Base-by-base conservation (phyloP, 1,284 basidiomycete species). In the Ceratobasidium sp. region DNA sequence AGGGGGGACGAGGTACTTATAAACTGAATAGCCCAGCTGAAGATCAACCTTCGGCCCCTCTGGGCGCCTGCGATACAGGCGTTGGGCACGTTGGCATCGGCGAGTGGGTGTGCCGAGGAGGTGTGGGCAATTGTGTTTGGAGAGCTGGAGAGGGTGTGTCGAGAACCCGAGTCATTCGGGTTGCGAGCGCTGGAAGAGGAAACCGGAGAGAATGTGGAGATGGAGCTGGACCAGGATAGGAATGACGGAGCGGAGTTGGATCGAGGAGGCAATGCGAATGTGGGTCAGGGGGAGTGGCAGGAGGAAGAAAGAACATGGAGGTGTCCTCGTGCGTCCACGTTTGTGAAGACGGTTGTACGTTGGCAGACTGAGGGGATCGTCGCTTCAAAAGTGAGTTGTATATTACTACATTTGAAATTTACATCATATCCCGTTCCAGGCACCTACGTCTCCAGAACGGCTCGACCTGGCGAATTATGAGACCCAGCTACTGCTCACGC, bases 11-110 rank as follows among this genome's bases (percentile, higher is more conserved):
- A 46, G 27, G 16, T 54, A 54, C n/a, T 59, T 1, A 48, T 65
- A n/a, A 74, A 66, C 6, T 46, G 9, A 1, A n/a, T 77, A 89
- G 93, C 91, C 1, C 95, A 98, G 81, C 84, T 98, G 62, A 98
- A 98, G 83, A 92, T 98, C 78, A 95, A 95, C 81, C 84, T 98
- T 59, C 88, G 93, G 41, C 96, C 96, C 0, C 79, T 97, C 13
- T 98, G 95, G 92, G 86, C 88, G 5, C 91, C 95, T n/a, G 88
- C 94, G 1, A 87, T 89, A 19, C 86, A 87, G 7, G 90, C 92
- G 0, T 82, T 98, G 1, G 86, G 88, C 0, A 82, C 84, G 0
- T 29, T 72, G n/a, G 48, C 63, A 81, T 95, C 46, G 83, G 88
- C 0, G 84, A 86, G 41, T 82, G 87, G 24, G 89, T 90, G 29